phyloP scores from a whole-genome alignment of 1,139 yeast species.

The Candida sp. region DNA sequence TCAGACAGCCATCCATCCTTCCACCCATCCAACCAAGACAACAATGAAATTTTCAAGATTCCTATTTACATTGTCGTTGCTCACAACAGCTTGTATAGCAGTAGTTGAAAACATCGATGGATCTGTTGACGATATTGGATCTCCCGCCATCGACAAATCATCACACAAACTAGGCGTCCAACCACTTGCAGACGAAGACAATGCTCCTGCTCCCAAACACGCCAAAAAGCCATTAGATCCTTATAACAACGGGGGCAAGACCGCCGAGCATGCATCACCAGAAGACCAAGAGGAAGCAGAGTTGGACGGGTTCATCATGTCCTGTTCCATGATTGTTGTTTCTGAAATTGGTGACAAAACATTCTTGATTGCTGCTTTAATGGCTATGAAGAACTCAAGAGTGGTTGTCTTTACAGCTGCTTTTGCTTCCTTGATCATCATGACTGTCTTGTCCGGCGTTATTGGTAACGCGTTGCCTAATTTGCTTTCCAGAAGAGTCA shows the following conservation, averaged over 20 bases:
- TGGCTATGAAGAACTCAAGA: slow-evolving; percentile 96
- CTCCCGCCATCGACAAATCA: slow-evolving; percentile 14
- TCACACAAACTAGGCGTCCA: slow-evolving; percentile 27
- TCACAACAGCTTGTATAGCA: slow-evolving; percentile 6
- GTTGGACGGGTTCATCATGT: slow-evolving; percentile 59
- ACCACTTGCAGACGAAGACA: slow-evolving; percentile 30
- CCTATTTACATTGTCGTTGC: slow-evolving; percentile 10
- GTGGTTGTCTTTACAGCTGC: slow-evolving; percentile 86
- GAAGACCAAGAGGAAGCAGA: slow-evolving; percentile 15
- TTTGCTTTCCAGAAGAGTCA: slow-evolving; percentile 76
- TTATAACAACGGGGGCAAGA: slow-evolving; percentile 7
- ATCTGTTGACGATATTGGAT: slow-evolving; percentile 7
- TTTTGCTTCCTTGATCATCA: slow-evolving; percentile 81
- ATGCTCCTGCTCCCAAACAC: slow-evolving; percentile 30
- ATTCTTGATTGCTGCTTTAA: slow-evolving; percentile 92
- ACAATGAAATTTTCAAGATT: slow-evolving; percentile 11
- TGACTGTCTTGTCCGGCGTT: slow-evolving; percentile 91
- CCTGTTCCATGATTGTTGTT: slow-evolving; percentile 85
- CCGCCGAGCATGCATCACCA: slow-evolving; percentile 1
- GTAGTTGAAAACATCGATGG: slow-evolving; percentile 6
- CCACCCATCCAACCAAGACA: slow-evolving; percentile 1
- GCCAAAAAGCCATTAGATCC: slow-evolving; percentile 29
- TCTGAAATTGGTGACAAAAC: slow-evolving; percentile 99
- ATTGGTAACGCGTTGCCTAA: slow-evolving; percentile 94
- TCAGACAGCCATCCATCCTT: background rate